phyloP scores from a whole-genome alignment of 2,329 filamentous ascomycete genomes.

The Ascochyta rabiei region DNA sequence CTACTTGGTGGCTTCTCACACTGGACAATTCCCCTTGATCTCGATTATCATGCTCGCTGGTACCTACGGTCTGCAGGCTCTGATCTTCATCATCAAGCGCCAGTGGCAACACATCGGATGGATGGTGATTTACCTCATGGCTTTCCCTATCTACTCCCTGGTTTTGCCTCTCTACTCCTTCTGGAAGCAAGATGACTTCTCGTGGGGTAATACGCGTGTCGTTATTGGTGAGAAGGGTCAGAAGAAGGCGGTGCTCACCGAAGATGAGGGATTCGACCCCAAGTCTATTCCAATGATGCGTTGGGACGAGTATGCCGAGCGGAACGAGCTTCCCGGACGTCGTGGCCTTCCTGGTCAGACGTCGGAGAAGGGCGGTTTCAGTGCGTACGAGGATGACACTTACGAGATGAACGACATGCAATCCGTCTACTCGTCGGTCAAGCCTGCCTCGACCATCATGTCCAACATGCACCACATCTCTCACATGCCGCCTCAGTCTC shows the following conservation, averaged over 20 bases:
- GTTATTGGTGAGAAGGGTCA: slow-evolving; percentile 92
- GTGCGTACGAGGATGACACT: slow-evolving; percentile 72
- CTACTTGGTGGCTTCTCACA: slow-evolving; percentile 72
- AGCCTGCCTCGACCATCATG: slow-evolving; percentile 83
- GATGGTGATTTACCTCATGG: slow-evolving; percentile 99
- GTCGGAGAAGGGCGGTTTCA: slow-evolving; percentile 65
- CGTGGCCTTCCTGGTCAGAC: slow-evolving; percentile 66
- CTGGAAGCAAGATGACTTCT: slow-evolving; percentile 99
- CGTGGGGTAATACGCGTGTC: slow-evolving; percentile 97
- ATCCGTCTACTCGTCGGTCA: slow-evolving; percentile 91
- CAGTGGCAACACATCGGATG: slow-evolving; percentile 99
- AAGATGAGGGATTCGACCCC: slow-evolving; percentile 85
- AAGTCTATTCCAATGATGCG: slow-evolving; percentile 90
- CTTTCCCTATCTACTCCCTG: slow-evolving; percentile 92
- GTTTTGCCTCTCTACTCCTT: slow-evolving; percentile 94
- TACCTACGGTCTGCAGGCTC: slow-evolving; percentile 92
- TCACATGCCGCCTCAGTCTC: slow-evolving; percentile 81
- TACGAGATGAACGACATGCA: slow-evolving; percentile 99
- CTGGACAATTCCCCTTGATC: slow-evolving; percentile 80
- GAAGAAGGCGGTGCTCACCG: slow-evolving; percentile 86
- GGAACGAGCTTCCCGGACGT: slow-evolving; percentile 88
- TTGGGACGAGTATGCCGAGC: slow-evolving; percentile 93
- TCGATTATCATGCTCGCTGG: slow-evolving; percentile 88
- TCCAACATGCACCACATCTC: slow-evolving; percentile 76
- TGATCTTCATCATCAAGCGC: slow-evolving; percentile 95